Percentiles rank a stretch among this genome's conserved stretches.
phyloP scores from a whole-genome alignment of 306 rosid genomes.

The Citrullus mucosospermus region DNA sequence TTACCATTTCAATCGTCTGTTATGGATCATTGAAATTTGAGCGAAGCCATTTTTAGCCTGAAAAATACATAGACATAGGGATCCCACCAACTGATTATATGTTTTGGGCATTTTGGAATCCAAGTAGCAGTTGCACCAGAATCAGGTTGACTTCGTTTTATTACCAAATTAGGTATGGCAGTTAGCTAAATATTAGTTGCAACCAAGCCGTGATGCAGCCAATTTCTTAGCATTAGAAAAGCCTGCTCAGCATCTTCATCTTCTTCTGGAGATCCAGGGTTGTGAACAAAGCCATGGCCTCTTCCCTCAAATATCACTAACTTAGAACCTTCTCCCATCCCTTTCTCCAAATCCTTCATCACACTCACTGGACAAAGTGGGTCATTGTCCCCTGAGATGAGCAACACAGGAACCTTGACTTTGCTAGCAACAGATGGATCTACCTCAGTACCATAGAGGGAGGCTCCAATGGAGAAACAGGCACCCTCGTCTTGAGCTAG shows the following conservation, averaged over 20 bases:
- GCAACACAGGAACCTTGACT: constrained; percentile 45
- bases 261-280: constrained; percentile 61
- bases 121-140: background rate
- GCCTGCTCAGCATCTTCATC: constrained; percentile 81
- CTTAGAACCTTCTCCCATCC: constrained; percentile 30
- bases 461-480: constrained; percentile 44
- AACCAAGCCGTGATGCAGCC: constrained; percentile 41
- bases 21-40: background rate
- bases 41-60: background rate
- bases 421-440: constrained; percentile 25
- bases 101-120: background rate
- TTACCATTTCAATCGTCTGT: background rate
- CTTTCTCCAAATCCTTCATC: constrained; percentile 24
- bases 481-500: constrained; percentile 41
- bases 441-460: constrained; percentile 59
- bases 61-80: background rate
- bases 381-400: constrained; percentile 58
- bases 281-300: constrained; percentile 75
- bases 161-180: background rate
- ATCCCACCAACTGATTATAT: background rate
- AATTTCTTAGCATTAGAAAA: constrained; percentile 48
- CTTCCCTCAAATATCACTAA: constrained; percentile 47
- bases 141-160: background rate
- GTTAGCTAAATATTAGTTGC: background rate
- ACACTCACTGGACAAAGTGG: constrained; percentile 43